Conservation (phyloP, 2,329 filamentous ascomycete species). For the Trichoderma lentiforme region DNA sequence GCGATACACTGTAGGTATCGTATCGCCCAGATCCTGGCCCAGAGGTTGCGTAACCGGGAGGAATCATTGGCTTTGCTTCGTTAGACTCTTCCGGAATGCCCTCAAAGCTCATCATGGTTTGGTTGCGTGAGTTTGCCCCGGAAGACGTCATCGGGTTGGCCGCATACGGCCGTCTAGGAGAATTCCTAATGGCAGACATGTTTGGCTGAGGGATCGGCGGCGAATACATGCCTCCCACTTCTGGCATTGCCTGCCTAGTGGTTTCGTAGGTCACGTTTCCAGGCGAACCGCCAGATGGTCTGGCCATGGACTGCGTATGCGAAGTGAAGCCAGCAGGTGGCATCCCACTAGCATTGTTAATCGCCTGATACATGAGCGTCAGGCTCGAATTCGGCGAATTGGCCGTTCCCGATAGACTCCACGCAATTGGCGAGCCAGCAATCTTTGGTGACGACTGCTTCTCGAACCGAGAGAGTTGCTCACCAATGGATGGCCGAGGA, state of each 20-base stretch:
- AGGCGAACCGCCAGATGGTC: conserved; percentile 47
- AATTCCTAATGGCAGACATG: conserved; percentile 46
- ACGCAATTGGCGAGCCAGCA: conserved; percentile 60
- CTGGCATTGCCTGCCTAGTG: conserved; percentile 54
- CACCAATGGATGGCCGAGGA: conserved; percentile 34
- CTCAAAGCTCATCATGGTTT: conserved; percentile 31
- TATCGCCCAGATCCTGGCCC: conserved; percentile 40
- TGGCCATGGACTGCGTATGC: not conserved
- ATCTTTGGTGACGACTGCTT: conserved; percentile 49
- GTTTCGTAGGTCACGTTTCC: conserved; percentile 61
- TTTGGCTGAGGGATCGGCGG: conserved; percentile 49
- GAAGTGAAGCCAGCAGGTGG: conserved; percentile 8
- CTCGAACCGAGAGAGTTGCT: conserved; percentile 44
- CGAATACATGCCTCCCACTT: conserved; percentile 46
- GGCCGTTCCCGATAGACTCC: conserved; percentile 83
- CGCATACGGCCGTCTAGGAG: conserved; percentile 32
- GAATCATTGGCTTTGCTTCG: conserved; percentile 33
- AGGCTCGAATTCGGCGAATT: conserved; percentile 82
- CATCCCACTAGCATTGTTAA: conserved; percentile 15
- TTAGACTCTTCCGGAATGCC: conserved; percentile 30
- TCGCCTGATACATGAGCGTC: conserved; percentile 72
- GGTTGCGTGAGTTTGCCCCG: conserved; percentile 21
- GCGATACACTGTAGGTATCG: conserved; percentile 43
- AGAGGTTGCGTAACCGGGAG: conserved; percentile 38
- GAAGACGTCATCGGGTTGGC: conserved; percentile 25